Base-by-base conservation (phyloP, 768 basidiomycete species). In the Panaeolus papilionaceus region DNA sequence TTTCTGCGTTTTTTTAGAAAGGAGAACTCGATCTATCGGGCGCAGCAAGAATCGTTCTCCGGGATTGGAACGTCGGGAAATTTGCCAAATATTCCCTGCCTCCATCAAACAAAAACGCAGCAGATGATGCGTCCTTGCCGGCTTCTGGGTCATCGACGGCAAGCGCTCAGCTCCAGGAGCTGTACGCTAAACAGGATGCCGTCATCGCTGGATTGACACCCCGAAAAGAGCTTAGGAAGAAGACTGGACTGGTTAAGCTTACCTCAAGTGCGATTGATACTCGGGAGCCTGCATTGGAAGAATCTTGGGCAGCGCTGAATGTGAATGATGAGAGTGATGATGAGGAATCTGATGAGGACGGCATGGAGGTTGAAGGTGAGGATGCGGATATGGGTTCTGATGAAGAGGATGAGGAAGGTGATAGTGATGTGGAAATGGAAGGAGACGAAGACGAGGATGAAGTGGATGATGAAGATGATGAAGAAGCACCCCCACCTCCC, bases 31-130 rank as follows among this genome's bases (percentile, higher is more conserved):
- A 97, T 76, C 78, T 92, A 62, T 83, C 86, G 3, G 88, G 87
- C 47, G 93, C 95, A 4, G 90, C 92, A 14, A 89, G 92, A 23
- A 83, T 91, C 67, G 83, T 98, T 42, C 83, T 98, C 51, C 88
- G 92, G 10, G 95, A 97, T 79, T 98, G 95, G 95, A 88, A 83
- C 67, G 84, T 83, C 7, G 90, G 91, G 64, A 90, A 86, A 69
- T 83, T 97, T 72, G 85, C 88, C 28, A 86, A 91, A 68, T 96
- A 92, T 79, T 88, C 91, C 5, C 77, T 82, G 61, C 91, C 92
- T 0, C 81, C 85, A 2, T 58, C 77, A 0, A 61, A 70, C 2
- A 68, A 67, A 38, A 54, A 67, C 11, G 54, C 71, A 39, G 47
- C 73, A 11, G 38, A 68, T 38, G 54, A 65, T 61, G 37, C 61